Conservation (phyloP, 192 early-diverging fungal genomes). For the Umbelopsis vinacea region DNA sequence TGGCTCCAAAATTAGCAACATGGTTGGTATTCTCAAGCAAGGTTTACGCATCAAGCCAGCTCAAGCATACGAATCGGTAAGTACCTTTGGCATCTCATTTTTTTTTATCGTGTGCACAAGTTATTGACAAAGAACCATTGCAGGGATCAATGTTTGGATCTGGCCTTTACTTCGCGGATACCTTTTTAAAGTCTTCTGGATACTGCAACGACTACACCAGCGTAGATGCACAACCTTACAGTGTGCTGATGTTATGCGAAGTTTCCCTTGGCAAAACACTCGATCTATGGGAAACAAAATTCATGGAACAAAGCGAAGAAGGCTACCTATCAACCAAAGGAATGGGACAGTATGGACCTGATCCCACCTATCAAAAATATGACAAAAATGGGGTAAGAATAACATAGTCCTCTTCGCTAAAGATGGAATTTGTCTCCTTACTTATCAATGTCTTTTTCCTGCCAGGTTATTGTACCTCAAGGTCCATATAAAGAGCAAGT, state of each 20-base stretch:
- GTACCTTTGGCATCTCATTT: neutral
- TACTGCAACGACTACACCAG: conserved; percentile 58
- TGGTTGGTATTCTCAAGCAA: conserved; percentile 48
- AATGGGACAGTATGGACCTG: conserved; percentile 59
- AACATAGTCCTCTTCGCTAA: neutral
- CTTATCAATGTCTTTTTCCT: neutral
- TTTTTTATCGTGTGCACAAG: neutral
- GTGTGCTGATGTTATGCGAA: conserved; percentile 77
- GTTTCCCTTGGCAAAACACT: conserved; percentile 71
- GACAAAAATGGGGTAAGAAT: conserved; percentile 35
- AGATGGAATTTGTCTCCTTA: too few species aligned
- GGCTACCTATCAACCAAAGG: conserved; percentile 69
- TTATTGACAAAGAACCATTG: neutral
- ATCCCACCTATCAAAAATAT: conserved; percentile 43
- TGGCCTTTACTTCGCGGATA: conserved; percentile 86
- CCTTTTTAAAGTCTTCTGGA: conserved; percentile 73
- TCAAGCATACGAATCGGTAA: conserved; percentile 29
- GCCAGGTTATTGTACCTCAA: conserved; percentile 28
- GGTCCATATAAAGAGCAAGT: neutral
- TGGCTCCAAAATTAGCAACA: conserved; percentile 76
- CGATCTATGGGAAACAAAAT: conserved; percentile 50
- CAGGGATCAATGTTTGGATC: conserved; percentile 80
- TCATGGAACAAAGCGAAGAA: conserved; percentile 38
- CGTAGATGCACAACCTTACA: conserved; percentile 44
- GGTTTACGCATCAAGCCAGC: conserved; percentile 35